Evolutionary conservation across 2,329 filamentous ascomycete genomes (phyloP).

Genomic region (Neocatenulostroma microsporum): DNA sequence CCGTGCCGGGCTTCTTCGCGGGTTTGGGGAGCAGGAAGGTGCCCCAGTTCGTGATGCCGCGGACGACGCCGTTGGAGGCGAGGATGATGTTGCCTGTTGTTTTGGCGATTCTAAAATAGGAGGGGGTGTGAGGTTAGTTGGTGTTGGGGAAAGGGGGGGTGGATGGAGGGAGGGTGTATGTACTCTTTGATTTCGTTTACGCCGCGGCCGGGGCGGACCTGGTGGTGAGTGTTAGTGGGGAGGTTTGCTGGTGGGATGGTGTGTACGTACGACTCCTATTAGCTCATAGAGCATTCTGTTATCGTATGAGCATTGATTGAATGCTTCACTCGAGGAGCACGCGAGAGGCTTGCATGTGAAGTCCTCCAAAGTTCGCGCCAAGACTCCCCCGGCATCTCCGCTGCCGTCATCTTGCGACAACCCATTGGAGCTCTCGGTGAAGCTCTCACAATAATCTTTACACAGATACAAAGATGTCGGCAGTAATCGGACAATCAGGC

Average conservation of each 20-base stretch:
- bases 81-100: slow-evolving; percentile 79
- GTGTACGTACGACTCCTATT: slow-evolving; percentile 72
- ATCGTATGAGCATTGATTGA: slow-evolving; percentile 6
- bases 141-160: slow-evolving; percentile 2
- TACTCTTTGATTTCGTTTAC: slow-evolving; percentile 93
- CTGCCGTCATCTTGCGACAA: no score
- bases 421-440: no score
- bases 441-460: no score
- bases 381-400: no score
- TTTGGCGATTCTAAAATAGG: slow-evolving; percentile 64
- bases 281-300: slow-evolving; percentile 85
- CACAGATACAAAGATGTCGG: slow-evolving; percentile 13
- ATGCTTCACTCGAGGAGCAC: background rate
- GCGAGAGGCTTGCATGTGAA: background rate
- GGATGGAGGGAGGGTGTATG: slow-evolving; percentile 25
- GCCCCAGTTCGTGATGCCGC: slow-evolving; percentile 93
- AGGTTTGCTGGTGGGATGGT: no score
- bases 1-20: slow-evolving; percentile 70
- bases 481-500: slow-evolving; percentile 11
- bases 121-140: background rate
- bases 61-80: slow-evolving; percentile 75
- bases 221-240: slow-evolving; percentile 12
- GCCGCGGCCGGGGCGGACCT: slow-evolving; percentile 83
- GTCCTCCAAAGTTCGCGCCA: background rate
- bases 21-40: slow-evolving; percentile 78